These are phyloP conservation scores for Pugionium dolabratum DNA, from an alignment of 345 rosid species.

Conservation along the genomic window DNA sequence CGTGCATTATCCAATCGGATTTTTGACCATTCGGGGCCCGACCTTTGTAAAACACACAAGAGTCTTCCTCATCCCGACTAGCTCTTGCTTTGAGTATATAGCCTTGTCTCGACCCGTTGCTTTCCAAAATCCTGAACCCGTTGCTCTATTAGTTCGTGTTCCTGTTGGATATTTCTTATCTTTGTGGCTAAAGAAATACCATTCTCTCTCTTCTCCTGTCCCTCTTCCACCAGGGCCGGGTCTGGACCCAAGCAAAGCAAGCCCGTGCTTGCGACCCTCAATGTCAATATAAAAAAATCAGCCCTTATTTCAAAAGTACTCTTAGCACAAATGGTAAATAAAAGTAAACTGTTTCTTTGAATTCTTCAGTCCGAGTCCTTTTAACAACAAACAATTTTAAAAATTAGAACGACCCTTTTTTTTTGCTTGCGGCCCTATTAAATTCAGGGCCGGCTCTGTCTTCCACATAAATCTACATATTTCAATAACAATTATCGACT, in stretches of 20 bases:
- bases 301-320: too few species aligned
- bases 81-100: slow-evolving; percentile 71
- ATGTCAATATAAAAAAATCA: too few species aligned
- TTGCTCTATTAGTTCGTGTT: slow-evolving; percentile 95
- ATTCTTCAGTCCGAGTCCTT: too few species aligned
- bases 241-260: too few species aligned
- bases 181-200: slow-evolving; percentile 97
- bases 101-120: slow-evolving; percentile 99
- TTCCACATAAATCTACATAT: slow-evolving; percentile 71
- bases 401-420: too few species aligned
- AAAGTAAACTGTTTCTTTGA: too few species aligned
- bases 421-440: too few species aligned
- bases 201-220: slow-evolving; percentile 80
- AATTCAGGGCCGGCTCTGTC: too few species aligned
- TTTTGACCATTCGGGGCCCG: slow-evolving; percentile 95
- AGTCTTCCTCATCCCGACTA: slow-evolving; percentile 97
- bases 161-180: slow-evolving; percentile 98
- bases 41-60: slow-evolving; percentile 89
- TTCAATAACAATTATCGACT: background rate
- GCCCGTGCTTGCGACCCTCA: too few species aligned
- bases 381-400: too few species aligned
- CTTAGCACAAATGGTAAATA: too few species aligned
- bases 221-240: too few species aligned
- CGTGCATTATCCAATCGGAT: slow-evolving; percentile 98
- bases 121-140: slow-evolving; percentile 97